Evolutionary conservation across 2,329 filamentous ascomycete species (phyloP), one percentile per base, ranked within the genome.

Genomic region (Endoconidiophora polonica): DNA sequence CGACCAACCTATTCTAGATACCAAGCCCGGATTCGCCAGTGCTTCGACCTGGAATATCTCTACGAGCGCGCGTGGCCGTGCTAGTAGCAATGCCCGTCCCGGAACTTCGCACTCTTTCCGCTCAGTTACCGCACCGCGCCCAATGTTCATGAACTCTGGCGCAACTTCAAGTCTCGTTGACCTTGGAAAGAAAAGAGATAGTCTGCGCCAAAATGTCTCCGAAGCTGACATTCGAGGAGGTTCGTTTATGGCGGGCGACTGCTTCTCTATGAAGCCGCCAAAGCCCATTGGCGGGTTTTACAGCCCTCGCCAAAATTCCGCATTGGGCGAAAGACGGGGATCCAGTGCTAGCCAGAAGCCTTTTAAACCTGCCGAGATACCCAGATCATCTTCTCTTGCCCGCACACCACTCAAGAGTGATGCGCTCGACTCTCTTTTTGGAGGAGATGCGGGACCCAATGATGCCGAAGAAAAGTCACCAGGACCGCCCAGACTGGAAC

Each of bases 51-150:
- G 51, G 51, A 44, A 40, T 33, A 29, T 43, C 2, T 49, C 51
- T 18, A 36, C 50, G 2, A 33, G 12, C 26, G 24, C 38, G 10
- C 47, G 40, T 14, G 44, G 44, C 16, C 51, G 51, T 18, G 39
- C 38, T 16, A 42, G 46, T 24, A 53, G 46, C 6, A 29, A 16
- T 22, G 46, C 57, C 55, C 49, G 55, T 24, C 46, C 50, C 39
- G 42, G 56, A 44, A 45, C 54, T 56, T 49, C 54, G 6, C 48
- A 50, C 12, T 54, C 50, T 2, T 50, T 46, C 37, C 53, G 53
- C 2, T 54, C 53, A 14, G 37, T 48, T 16, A 38, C 50, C 12
- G 45, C 48, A n/a, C 52, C 52, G 33, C 37, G 52, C 10, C 52
- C 52, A 4, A 50, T 53, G 48, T 53, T 53, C 20, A 53, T 53